Base-by-base conservation (phyloP, 495 filamentous ascomycete species). In the Cercophora sp. region DNA sequence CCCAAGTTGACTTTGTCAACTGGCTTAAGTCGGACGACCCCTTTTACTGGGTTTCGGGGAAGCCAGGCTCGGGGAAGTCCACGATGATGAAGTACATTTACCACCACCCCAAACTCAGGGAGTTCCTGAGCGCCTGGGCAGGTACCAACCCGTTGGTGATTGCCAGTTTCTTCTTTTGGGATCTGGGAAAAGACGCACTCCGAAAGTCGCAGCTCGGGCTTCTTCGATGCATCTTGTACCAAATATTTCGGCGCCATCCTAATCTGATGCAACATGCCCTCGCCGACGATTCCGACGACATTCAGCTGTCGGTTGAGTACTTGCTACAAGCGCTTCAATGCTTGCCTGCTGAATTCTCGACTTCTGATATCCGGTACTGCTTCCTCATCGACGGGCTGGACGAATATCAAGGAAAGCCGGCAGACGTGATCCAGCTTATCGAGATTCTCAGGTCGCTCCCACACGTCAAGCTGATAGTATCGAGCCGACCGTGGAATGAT, bases 21-120 rank as follows among this genome's bases (percentile, higher is more conserved):
- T 47, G 43, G 23, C 43, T 47, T 4, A 32, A 29, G 43, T 27
- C 43, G 4, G 25, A 47, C 23, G 13, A 29, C 22, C 8, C 5
- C n/a, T n/a, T 15, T 4, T 47, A 47, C 24, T 47, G 43, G 43
- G 25, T 47, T 44, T 47, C 43, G 16, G 29, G 29, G 29, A 32
- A 32, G 29, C 29, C 29, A 13, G 29, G 29, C 13, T 32, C 29
- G 8, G 29, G 43, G 25, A 47, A 47, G 19, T 29, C 13, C 4
- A 47, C 43, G 9, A 11, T 47, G 22, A 47, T 47, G 47, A 37
- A 40, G 15, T 50, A 50, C 18, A 31, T 50, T 13, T 39, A 34
- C 32, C n/a, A 16, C 32, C 47, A 37, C 25, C 18, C 31, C 16
- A 20, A 8, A 8, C 2, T 40, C 8, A n/a, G 9, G 18, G 8